Percentiles rank a stretch among this genome's conserved stretches.
Evolutionary conservation across 164 flowering plant species (phyloP).

Genomic region (Chloranthus sessilifolius): DNA sequence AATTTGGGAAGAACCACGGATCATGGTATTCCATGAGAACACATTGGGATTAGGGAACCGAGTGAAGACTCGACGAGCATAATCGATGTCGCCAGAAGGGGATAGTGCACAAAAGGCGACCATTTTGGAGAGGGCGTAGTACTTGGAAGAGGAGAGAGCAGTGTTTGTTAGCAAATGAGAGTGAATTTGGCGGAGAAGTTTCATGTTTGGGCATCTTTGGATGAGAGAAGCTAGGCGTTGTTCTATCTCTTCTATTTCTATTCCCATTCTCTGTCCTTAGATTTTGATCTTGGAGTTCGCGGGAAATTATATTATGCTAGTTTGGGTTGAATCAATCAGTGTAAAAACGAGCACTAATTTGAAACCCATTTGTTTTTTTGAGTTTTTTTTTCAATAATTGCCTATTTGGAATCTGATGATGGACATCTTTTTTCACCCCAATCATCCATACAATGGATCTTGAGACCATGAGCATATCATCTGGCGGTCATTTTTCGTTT

Average conservation of each 20-base stretch:
- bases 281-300: too few relatives aligned
- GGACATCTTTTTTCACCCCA: too few relatives aligned
- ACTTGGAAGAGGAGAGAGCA: constrained; percentile 15
- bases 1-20: constrained; percentile 29
- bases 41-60: constrained; percentile 17
- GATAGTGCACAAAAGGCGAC: constrained; percentile 21
- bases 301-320: too few relatives aligned
- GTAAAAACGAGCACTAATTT: too few relatives aligned
- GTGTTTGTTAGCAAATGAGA: constrained; percentile 14
- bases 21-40: constrained; percentile 22
- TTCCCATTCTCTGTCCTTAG: not conserved
- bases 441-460: too few relatives aligned
- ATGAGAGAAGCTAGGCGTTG: constrained; percentile 9
- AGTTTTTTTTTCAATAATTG: too few relatives aligned
- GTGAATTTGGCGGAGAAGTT: constrained; percentile 18
- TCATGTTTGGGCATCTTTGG: constrained; percentile 20
- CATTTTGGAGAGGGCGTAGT: constrained; percentile 13
- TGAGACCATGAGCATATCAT: too few relatives aligned
- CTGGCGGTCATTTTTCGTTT: too few relatives aligned
- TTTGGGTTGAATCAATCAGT: too few relatives aligned
- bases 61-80: constrained; percentile 22
- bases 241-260: constrained; percentile 2
- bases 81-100: constrained; percentile 18
- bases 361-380: too few relatives aligned
- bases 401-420: too few relatives aligned